These are phyloP conservation scores for Monosporascus ibericus DNA, from an alignment of 2,329 filamentous ascomycete species.

Conservation along the genomic window DNA sequence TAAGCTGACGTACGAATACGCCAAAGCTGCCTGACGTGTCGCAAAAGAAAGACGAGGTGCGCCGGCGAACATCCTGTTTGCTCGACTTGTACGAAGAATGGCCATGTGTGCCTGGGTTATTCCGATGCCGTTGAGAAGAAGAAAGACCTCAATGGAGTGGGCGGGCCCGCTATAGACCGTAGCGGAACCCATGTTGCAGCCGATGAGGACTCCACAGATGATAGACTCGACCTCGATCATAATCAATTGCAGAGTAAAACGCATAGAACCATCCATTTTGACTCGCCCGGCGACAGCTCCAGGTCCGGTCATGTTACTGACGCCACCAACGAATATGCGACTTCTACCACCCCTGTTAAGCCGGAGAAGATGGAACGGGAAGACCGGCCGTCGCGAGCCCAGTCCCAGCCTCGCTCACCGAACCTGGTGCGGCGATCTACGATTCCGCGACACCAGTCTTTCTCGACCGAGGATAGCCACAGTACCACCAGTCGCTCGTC, in stretches of 20 bases:
- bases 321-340: conserved; percentile 15
- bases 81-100: conserved; percentile 67
- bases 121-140: conserved; percentile 47
- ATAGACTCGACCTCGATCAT: conserved; percentile 23
- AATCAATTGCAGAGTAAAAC: conserved; percentile 22
- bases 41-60: conserved; percentile 70
- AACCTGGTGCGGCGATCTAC: conserved; percentile 14
- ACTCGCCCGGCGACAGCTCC: conserved; percentile 17
- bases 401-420: conserved; percentile 19
- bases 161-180: conserved; percentile 6
- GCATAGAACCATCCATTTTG: conserved; percentile 16
- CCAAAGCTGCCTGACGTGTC: conserved; percentile 62
- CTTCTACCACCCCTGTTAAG: conserved; percentile 19
- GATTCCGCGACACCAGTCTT: conserved; percentile 29
- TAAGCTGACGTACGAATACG: conserved; percentile 12
- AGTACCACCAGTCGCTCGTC: conserved; percentile 38
- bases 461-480: conserved; percentile 33
- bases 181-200: conserved; percentile 25
- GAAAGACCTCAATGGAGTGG: conserved; percentile 19
- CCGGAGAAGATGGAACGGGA: conserved; percentile 26
- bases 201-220: conserved; percentile 30
- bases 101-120: conserved; percentile 64
- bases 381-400: conserved; percentile 13
- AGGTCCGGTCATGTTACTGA: conserved; percentile 18
- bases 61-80: conserved; percentile 67